Evolutionary conservation across 2,329 filamentous ascomycete species (phyloP).

Genomic region (Pyrenophora teres): DNA sequence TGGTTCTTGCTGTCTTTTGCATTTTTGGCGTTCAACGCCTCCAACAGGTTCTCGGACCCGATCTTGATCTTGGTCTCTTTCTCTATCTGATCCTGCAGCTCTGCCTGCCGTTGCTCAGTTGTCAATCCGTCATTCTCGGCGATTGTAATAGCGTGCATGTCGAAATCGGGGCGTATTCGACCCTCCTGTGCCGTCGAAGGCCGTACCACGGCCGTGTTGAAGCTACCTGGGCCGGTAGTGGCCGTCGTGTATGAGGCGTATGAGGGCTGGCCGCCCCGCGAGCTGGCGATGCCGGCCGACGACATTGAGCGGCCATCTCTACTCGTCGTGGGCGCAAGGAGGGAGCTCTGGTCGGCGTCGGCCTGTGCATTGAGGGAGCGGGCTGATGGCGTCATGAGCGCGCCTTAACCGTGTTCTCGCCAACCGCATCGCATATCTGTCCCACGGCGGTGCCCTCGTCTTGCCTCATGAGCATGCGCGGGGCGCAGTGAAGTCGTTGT

Average conservation of each 20-base stretch:
- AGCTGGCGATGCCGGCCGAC: slow-evolving; percentile 60
- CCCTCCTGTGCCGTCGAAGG: slow-evolving; percentile 70
- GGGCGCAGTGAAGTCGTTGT: slow-evolving; percentile 19
- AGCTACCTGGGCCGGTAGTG: slow-evolving; percentile 73
- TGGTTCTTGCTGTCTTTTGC: slow-evolving; percentile 86
- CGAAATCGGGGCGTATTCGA: slow-evolving; percentile 61
- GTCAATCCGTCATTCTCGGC: slow-evolving; percentile 66
- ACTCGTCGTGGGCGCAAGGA: slow-evolving; percentile 52
- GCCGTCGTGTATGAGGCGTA: slow-evolving; percentile 71
- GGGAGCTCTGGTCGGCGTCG: slow-evolving; percentile 46
- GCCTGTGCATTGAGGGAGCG: slow-evolving; percentile 48
- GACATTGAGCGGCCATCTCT: slow-evolving; percentile 63
- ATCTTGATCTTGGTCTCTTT: slow-evolving; percentile 98
- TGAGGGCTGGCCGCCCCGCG: slow-evolving; percentile 64
- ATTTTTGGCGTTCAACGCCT: slow-evolving; percentile 92
- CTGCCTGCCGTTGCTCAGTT: slow-evolving; percentile 74
- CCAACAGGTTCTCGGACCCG: slow-evolving; percentile 95
- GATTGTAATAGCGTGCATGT: slow-evolving; percentile 55
- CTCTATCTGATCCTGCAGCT: slow-evolving; percentile 82
- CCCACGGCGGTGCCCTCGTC: slow-evolving; percentile 34
- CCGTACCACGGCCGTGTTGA: slow-evolving; percentile 78
- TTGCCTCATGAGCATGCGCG: slow-evolving; percentile 42
- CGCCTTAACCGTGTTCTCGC: slow-evolving; percentile 45
- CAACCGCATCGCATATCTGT: slow-evolving; percentile 47
- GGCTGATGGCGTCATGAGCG: slow-evolving; percentile 50